Conservation (phyloP, 2,329 filamentous ascomycete species). For the Proliferodiscus dingleyae region DNA sequence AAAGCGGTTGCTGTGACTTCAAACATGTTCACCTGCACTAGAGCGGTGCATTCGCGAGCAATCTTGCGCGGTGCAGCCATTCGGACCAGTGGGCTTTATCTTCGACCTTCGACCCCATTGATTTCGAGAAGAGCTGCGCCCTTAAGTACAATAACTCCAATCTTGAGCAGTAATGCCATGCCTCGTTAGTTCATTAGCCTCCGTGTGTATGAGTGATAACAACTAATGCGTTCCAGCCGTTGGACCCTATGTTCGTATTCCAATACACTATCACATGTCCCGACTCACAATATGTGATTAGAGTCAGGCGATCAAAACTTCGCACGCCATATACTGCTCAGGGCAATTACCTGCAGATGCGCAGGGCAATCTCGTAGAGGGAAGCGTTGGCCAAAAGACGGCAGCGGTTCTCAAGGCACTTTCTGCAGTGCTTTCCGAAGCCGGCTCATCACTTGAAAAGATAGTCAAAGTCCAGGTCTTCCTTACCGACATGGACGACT, state of each 20-base stretch:
- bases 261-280: slow-evolving; percentile 10
- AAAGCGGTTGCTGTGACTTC: too few relatives aligned
- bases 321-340: slow-evolving; percentile 61
- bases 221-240: slow-evolving; percentile 41
- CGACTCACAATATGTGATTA: slow-evolving; percentile 30
- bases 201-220: not conserved
- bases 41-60: too few relatives aligned
- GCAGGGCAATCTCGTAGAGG: slow-evolving; percentile 36
- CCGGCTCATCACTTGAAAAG: slow-evolving; percentile 70
- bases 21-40: too few relatives aligned
- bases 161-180: slow-evolving; percentile 55
- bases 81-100: too few relatives aligned
- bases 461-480: slow-evolving; percentile 93
- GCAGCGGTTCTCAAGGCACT: slow-evolving; percentile 68
- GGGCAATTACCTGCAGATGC: slow-evolving; percentile 39
- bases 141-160: slow-evolving; percentile 28
- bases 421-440: slow-evolving; percentile 74
- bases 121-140: not conserved
- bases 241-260: slow-evolving; percentile 54
- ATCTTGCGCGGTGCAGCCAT: too few relatives aligned
- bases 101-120: too few relatives aligned
- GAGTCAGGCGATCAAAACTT: slow-evolving; percentile 64
- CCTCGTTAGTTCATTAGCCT: slow-evolving; percentile 34
- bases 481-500: slow-evolving; percentile 85
- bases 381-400: slow-evolving; percentile 60